A percentile compares a stretch with the other conserved stretches of the same genome.
These are phyloP conservation scores for Xylaria intraflava DNA, from an alignment of 495 filamentous ascomycete genomes.

Conservation along the genomic window DNA sequence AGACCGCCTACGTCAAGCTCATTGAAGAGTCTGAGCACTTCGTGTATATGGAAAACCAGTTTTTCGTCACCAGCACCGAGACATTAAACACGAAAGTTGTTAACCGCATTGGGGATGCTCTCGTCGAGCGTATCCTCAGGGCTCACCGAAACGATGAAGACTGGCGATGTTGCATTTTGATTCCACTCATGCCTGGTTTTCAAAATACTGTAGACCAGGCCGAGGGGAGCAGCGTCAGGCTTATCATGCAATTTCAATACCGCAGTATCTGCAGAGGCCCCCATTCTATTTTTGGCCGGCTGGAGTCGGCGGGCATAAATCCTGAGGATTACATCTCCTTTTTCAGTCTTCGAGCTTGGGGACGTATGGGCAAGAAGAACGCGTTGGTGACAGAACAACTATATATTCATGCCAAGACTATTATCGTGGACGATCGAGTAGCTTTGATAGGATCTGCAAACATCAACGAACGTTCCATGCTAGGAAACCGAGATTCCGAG, in stretches of 20 bases:
- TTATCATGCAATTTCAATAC: slow-evolving; percentile 98
- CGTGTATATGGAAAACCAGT: slow-evolving; percentile 99
- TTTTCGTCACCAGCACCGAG: slow-evolving; percentile 92
- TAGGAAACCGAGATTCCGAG: slow-evolving; percentile 86
- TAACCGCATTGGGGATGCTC: slow-evolving; percentile 89
- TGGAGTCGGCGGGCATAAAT: slow-evolving; percentile 77
- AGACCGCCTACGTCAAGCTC: slow-evolving; percentile 89
- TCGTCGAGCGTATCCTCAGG: slow-evolving; percentile 84
- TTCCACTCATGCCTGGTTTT: slow-evolving; percentile 95
- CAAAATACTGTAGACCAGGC: slow-evolving; percentile 93
- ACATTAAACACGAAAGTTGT: slow-evolving; percentile 81
- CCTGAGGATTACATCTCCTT: slow-evolving; percentile 97
- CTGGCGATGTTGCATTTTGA: slow-evolving; percentile 91
- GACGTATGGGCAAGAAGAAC: slow-evolving; percentile 77
- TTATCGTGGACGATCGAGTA: slow-evolving; percentile 91
- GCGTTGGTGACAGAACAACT: slow-evolving; percentile 89
- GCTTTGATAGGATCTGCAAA: slow-evolving; percentile 97
- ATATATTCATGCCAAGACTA: slow-evolving; percentile 97
- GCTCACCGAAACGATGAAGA: slow-evolving; percentile 79
- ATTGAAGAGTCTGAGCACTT: slow-evolving; percentile 95
- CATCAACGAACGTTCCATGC: slow-evolving; percentile 97
- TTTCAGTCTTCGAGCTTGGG: slow-evolving; percentile 89
- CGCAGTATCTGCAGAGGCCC: slow-evolving; percentile 94
- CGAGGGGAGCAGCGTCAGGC: slow-evolving; percentile 85
- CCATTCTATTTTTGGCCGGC: slow-evolving; percentile 82